Conservation (phyloP, 1,284 basidiomycete species). For the Rhodotorula glutinis region DNA sequence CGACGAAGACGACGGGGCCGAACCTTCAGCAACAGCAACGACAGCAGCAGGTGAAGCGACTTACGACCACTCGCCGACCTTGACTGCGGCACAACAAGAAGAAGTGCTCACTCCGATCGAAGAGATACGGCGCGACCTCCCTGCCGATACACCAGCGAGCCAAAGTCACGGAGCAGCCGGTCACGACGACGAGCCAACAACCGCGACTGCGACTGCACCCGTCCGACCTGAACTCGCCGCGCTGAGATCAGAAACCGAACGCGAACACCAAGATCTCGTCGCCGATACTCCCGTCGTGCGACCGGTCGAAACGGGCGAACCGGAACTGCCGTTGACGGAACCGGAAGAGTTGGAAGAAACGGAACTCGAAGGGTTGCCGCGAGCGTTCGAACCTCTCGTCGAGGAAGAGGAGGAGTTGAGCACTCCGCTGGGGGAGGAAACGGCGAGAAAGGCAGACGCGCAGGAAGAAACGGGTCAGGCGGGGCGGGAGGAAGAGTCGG, state of each 20-base stretch:
- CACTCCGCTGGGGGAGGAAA: too few relatives aligned
- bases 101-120: not conserved
- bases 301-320: not conserved
- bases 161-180: too few relatives aligned
- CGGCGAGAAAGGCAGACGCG: too few relatives aligned
- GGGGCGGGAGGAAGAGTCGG: too few relatives aligned
- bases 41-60: not conserved
- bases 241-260: not conserved
- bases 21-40: not conserved
- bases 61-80: not conserved
- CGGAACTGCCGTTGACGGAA: too few relatives aligned
- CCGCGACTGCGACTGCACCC: not conserved
- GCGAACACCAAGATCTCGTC: conserved; percentile 4
- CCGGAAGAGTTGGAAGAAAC: too few relatives aligned
- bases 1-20: too few relatives aligned
- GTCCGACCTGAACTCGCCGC: not conserved
- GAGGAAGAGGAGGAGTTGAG: too few relatives aligned
- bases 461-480: too few relatives aligned
- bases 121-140: not conserved
- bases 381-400: too few relatives aligned
- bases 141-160: not conserved
- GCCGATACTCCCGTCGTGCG: not conserved
- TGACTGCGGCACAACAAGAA: not conserved
- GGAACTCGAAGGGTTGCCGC: too few relatives aligned
- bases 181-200: not conserved